Conservation (phyloP, 352 stramenopile species). For the Pythium utonaiense region DNA sequence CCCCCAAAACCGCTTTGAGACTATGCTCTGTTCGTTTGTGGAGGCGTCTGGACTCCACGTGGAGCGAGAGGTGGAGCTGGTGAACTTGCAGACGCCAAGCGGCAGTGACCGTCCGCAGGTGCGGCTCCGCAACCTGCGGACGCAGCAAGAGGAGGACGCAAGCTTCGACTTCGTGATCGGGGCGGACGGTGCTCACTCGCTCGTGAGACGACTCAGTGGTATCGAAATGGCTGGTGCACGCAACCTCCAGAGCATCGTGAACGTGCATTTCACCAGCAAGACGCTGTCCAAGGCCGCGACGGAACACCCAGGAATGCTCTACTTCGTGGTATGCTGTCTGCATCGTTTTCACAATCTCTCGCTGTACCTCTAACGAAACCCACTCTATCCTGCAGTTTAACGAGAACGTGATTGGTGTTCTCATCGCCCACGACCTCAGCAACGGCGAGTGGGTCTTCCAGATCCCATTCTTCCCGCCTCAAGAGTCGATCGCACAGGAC, state of each 20-base stretch:
- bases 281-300: slow-evolving; percentile 46
- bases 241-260: slow-evolving; percentile 91
- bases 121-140: slow-evolving; percentile 31
- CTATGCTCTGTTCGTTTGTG: slow-evolving; percentile 54
- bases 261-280: slow-evolving; percentile 92
- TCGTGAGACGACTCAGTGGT: slow-evolving; percentile 60
- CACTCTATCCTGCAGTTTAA: slow-evolving; percentile 47
- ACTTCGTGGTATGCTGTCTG: slow-evolving; percentile 78
- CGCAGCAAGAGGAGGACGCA: slow-evolving; percentile 34
- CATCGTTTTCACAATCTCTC: not conserved
- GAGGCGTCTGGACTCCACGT: slow-evolving; percentile 39
- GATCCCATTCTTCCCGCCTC: slow-evolving; percentile 90
- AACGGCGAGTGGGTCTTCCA: slow-evolving; percentile 91
- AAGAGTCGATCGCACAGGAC: slow-evolving; percentile 62
- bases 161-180: slow-evolving; percentile 86
- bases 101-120: slow-evolving; percentile 24
- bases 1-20: slow-evolving; percentile 80
- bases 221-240: slow-evolving; percentile 69
- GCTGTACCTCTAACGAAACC: not conserved
- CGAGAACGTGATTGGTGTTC: slow-evolving; percentile 82
- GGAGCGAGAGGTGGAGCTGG: slow-evolving; percentile 60
- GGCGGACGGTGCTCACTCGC: slow-evolving; percentile 89
- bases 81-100: slow-evolving; percentile 28
- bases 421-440: slow-evolving; percentile 91
- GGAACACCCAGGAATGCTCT: slow-evolving; percentile 90